A percentile compares a stretch with the other conserved stretches of the same genome.
Conservation (phyloP, 495 filamentous ascomycete species). For the Penicillium pancosmium region DNA sequence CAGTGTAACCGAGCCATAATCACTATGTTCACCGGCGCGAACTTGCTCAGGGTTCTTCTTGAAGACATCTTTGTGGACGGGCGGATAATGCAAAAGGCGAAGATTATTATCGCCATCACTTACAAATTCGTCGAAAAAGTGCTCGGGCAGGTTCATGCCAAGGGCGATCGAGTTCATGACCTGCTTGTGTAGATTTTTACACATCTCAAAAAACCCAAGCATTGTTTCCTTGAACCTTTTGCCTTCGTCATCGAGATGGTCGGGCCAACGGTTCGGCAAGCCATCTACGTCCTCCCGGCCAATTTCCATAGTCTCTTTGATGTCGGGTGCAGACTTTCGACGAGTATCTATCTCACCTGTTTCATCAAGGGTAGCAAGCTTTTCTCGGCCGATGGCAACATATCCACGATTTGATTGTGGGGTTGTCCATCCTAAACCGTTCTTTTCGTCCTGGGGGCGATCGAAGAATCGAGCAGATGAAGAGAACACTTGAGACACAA, state of each 20-base stretch:
- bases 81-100: slow-evolving; percentile 86
- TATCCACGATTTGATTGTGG: slow-evolving; percentile 81
- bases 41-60: slow-evolving; percentile 71
- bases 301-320: slow-evolving; percentile 86
- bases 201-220: slow-evolving; percentile 69
- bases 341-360: slow-evolving; percentile 59
- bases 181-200: slow-evolving; percentile 72
- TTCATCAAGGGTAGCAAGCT: slow-evolving; percentile 64
- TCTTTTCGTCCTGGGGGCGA: slow-evolving; percentile 70
- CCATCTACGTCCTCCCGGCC: slow-evolving; percentile 70
- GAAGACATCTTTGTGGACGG: slow-evolving; percentile 69
- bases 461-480: slow-evolving; percentile 78
- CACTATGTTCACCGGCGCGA: slow-evolving; percentile 82
- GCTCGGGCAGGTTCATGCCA: slow-evolving; percentile 72
- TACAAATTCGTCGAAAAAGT: slow-evolving; percentile 78
- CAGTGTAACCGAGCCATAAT: slow-evolving; percentile 86
- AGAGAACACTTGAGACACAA: slow-evolving; percentile 64
- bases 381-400: slow-evolving; percentile 73
- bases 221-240: slow-evolving; percentile 71
- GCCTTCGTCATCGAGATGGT: slow-evolving; percentile 60
- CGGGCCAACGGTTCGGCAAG: slow-evolving; percentile 81
- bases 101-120: slow-evolving; percentile 81
- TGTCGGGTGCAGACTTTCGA: slow-evolving; percentile 65
- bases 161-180: slow-evolving; percentile 90
- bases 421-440: slow-evolving; percentile 68